A percentile compares a stretch with the other conserved stretches of the same genome.
Evolutionary conservation across 1,284 basidiomycete genomes (phyloP).

Genomic region (Tetrapyrgos nigripes): DNA sequence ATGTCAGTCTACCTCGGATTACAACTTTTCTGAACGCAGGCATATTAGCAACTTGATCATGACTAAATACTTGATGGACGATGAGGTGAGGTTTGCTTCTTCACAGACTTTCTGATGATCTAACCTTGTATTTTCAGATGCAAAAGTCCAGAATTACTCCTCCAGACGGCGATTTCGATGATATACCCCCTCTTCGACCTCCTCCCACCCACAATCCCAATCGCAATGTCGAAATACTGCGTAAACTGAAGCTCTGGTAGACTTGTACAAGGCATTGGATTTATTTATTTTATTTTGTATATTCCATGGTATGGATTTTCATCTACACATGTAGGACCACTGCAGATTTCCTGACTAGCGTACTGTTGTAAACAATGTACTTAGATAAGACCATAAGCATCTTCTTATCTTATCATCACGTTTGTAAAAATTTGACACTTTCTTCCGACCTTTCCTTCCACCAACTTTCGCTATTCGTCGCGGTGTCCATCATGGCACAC

Average conservation of each 20-base stretch:
- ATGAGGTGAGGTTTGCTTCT: slow-evolving; percentile 54
- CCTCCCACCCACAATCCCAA: neutral
- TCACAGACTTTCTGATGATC: slow-evolving; percentile 4
- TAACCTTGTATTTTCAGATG: slow-evolving; percentile 47
- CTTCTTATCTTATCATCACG: neutral
- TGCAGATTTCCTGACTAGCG: neutral
- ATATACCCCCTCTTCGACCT: slow-evolving; percentile 21
- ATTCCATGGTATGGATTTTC: neutral
- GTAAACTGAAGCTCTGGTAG: slow-evolving; percentile 47
- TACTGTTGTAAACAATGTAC: too few relatives aligned
- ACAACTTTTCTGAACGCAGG: slow-evolving; percentile 58
- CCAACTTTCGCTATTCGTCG: too few relatives aligned
- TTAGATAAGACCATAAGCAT: too few relatives aligned
- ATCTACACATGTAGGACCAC: slow-evolving; percentile 4
- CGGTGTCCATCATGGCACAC: slow-evolving; percentile 50
- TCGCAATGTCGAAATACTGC: slow-evolving; percentile 43
- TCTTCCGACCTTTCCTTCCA: neutral
- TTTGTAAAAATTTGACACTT: neutral
- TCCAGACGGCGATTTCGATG: slow-evolving; percentile 47
- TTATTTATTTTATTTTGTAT: neutral
- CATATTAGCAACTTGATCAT: slow-evolving; percentile 59
- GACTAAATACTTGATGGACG: slow-evolving; percentile 63
- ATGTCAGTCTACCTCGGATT: slow-evolving; percentile 64
- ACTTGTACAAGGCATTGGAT: neutral
- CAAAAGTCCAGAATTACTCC: slow-evolving; percentile 64